Evolutionary conservation across 371 early-diverging fungal genomes (phyloP).

Genomic region (Rhizopus delemar): DNA sequence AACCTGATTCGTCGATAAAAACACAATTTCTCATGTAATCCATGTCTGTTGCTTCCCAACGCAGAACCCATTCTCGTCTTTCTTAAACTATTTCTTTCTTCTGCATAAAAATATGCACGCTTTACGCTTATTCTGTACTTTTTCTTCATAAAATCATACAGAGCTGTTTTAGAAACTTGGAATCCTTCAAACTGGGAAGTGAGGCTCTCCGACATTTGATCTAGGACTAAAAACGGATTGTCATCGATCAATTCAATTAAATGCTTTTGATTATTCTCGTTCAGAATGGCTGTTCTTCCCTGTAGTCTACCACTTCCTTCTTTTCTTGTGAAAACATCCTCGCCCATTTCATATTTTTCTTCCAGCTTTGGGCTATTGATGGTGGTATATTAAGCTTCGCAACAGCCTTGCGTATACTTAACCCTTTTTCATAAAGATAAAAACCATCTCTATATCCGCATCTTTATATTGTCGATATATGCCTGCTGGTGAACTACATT

Average conservation of each 20-base stretch:
- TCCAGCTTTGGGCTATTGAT: conserved; percentile 13
- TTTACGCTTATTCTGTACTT: conserved; percentile 29
- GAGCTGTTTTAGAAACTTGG: conserved; percentile 18
- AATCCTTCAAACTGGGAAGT: conserved; percentile 25
- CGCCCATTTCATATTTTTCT: conserved; percentile 15
- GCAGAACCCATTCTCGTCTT: conserved; percentile 20
- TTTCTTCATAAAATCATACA: conserved; percentile 25
- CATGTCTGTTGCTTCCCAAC: conserved; percentile 21
- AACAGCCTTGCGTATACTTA: conserved; percentile 7
- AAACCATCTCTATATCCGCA: conserved; percentile 2
- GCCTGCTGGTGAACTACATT: background rate
- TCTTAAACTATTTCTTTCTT: conserved; percentile 25
- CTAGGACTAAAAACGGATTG: conserved; percentile 21
- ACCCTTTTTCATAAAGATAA: conserved; percentile 4
- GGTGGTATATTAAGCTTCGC: conserved; percentile 5
- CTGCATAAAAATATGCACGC: conserved; percentile 25
- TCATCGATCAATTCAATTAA: conserved; percentile 21
- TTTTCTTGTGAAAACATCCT: conserved; percentile 11
- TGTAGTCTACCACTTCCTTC: conserved; percentile 11
- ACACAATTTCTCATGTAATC: conserved; percentile 24
- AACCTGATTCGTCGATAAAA: no score
- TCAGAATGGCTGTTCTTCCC: conserved; percentile 10
- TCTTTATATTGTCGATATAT: background rate
- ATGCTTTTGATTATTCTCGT: conserved; percentile 14
- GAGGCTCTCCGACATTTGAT: conserved; percentile 25